phyloP scores from a whole-genome alignment of 2,329 filamentous ascomycete species.

The Diplodia corticola region DNA sequence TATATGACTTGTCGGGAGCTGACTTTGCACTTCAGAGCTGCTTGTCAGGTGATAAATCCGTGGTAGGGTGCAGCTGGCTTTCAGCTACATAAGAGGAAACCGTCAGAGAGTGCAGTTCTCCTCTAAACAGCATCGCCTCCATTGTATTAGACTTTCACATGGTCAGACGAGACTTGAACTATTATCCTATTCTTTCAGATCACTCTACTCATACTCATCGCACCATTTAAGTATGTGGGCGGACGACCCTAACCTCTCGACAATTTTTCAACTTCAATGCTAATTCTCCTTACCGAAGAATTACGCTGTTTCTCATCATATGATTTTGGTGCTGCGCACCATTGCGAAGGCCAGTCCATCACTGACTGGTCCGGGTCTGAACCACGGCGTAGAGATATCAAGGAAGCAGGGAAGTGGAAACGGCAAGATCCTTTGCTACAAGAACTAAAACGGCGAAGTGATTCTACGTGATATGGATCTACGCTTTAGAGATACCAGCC shows the following conservation, averaged over 20 bases:
- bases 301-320: not conserved
- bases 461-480: no score
- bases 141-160: not conserved
- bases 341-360: not conserved
- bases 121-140: not conserved
- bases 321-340: not conserved
- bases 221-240: not conserved
- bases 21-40: not conserved
- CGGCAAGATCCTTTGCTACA: no score
- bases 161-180: no score
- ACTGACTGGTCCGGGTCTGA: not conserved
- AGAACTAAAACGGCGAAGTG: no score
- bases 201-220: no score
- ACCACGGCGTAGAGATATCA: not conserved
- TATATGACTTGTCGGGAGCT: not conserved
- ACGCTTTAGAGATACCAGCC: no score
- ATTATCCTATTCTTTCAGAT: no score
- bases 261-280: not conserved
- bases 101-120: not conserved
- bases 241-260: not conserved
- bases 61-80: not conserved
- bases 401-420: not conserved
- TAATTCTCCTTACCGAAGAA: not conserved
- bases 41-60: not conserved
- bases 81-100: not conserved